A percentile compares a stretch with the other conserved stretches of the same genome.
Evolutionary conservation across 2,329 filamentous ascomycete species (phyloP).

Genomic region (Alternaria brassicae): DNA sequence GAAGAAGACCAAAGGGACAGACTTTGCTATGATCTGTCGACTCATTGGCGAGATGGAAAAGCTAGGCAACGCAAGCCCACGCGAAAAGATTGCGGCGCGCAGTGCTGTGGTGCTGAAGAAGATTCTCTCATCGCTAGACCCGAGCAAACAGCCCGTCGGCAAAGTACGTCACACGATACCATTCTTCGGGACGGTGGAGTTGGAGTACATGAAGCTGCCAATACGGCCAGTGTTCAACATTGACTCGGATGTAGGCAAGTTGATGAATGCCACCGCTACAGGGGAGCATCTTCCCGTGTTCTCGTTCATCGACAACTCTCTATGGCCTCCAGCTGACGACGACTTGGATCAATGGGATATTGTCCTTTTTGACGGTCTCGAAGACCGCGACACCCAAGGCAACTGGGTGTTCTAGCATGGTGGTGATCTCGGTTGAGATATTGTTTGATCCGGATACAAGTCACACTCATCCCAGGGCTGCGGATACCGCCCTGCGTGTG

Average conservation of each 20-base stretch:
- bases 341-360: conserved; percentile 43
- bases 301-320: conserved; percentile 44
- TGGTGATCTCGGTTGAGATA: neutral
- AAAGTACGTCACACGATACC: conserved; percentile 40
- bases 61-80: conserved; percentile 36
- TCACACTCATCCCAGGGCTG: neutral
- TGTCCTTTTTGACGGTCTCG: conserved; percentile 45
- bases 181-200: conserved; percentile 45
- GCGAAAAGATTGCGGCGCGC: conserved; percentile 45
- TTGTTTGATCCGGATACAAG: neutral
- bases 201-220: conserved; percentile 40
- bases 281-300: conserved; percentile 41
- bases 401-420: conserved; percentile 39
- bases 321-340: conserved; percentile 38
- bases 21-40: conserved; percentile 48
- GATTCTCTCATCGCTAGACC: conserved; percentile 43
- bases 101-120: conserved; percentile 46
- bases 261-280: conserved; percentile 33
- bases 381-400: conserved; percentile 43
- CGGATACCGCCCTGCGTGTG: conserved; percentile 9
- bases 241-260: conserved; percentile 38
- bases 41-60: conserved; percentile 48
- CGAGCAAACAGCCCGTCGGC: conserved; percentile 28
- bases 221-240: conserved; percentile 39
- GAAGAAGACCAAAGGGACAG: conserved; percentile 42